Evolutionary conservation across 2,329 filamentous ascomycete species (phyloP).

Genomic region (Trichoderma sp.): DNA sequence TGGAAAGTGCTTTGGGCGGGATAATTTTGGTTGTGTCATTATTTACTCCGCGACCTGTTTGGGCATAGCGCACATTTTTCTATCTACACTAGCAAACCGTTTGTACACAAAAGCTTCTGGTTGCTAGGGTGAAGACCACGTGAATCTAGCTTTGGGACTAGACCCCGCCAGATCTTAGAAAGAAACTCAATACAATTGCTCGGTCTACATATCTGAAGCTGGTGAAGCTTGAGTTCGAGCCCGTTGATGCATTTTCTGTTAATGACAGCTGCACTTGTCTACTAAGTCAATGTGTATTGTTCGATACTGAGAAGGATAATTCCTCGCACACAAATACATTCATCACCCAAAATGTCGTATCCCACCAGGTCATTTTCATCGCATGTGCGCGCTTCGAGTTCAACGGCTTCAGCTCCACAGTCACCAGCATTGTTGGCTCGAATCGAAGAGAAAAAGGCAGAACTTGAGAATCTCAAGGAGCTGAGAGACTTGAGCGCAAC

Average conservation of each 20-base stretch:
- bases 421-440: constrained; percentile 71
- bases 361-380: constrained; percentile 60
- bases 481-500: constrained; percentile 77
- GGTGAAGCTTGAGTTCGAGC: background rate
- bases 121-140: constrained; percentile 33
- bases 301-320: too few relatives aligned
- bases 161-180: constrained; percentile 1
- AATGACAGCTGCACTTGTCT: background rate
- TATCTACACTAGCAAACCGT: background rate
- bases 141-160: background rate
- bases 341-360: constrained; percentile 52
- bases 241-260: background rate
- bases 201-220: background rate
- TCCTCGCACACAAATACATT: background rate
- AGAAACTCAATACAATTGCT: background rate
- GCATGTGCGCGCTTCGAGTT: constrained; percentile 65
- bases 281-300: background rate
- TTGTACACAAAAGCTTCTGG: constrained; percentile 24
- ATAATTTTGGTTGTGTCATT: constrained; percentile 34
- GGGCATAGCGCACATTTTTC: constrained; percentile 27
- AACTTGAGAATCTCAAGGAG: constrained; percentile 77
- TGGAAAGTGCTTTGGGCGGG: constrained; percentile 6
- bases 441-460: constrained; percentile 83
- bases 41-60: constrained; percentile 38
- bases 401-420: constrained; percentile 56